These are phyloP conservation scores for Penicillium sp. DNA, from an alignment of 2,329 filamentous ascomycete genomes.

Conservation along the genomic window DNA sequence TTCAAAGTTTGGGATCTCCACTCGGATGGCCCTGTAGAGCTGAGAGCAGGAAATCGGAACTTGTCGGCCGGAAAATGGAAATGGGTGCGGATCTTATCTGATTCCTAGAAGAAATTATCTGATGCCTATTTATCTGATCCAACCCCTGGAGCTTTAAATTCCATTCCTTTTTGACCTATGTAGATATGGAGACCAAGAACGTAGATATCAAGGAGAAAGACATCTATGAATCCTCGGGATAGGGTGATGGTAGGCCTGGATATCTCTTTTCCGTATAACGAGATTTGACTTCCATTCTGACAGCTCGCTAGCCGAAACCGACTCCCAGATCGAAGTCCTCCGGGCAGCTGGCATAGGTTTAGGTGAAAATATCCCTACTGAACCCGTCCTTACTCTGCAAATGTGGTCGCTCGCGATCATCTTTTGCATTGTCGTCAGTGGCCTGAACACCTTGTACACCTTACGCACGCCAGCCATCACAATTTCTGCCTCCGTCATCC, in stretches of 20 bases:
- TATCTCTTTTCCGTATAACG: neutral
- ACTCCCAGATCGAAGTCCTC: slow-evolving; percentile 18
- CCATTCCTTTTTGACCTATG: neutral
- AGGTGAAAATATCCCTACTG: slow-evolving; percentile 46
- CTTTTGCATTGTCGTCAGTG: slow-evolving; percentile 41
- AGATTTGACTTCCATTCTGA: neutral
- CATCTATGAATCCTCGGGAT: neutral
- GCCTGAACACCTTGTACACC: slow-evolving; percentile 49
- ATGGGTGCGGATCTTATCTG: too few species aligned
- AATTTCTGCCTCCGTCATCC: slow-evolving; percentile 32
- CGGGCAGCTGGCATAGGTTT: slow-evolving; percentile 46
- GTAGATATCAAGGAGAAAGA: neutral
- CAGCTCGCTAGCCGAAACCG: slow-evolving; percentile 4
- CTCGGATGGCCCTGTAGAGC: too few species aligned
- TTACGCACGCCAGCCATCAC: slow-evolving; percentile 34
- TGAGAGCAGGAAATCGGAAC: too few species aligned
- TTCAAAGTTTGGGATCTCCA: too few species aligned
- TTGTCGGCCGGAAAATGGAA: too few species aligned
- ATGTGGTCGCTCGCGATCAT: slow-evolving; percentile 48
- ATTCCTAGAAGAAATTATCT: slow-evolving; percentile 13
- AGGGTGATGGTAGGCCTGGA: neutral
- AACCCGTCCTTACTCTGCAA: slow-evolving; percentile 28
- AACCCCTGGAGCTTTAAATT: neutral
- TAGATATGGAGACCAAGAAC: neutral
- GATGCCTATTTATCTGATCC: slow-evolving; percentile 26